Base-by-base conservation (phyloP, 2,329 filamentous ascomycete genomes). In the Thelonectria olida region DNA sequence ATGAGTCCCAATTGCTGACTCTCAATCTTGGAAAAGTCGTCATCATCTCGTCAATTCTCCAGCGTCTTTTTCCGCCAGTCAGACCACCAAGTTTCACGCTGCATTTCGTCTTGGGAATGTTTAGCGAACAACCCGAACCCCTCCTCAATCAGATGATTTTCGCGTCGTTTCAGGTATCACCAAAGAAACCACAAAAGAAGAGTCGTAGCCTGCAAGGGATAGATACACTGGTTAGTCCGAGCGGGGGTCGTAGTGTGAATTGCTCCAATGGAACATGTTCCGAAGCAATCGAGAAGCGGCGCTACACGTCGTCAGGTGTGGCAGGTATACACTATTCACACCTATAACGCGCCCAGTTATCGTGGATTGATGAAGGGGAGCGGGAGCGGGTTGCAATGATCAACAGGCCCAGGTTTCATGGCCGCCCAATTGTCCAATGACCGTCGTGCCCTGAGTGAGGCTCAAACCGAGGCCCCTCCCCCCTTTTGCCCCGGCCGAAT, bases 301-400 rank as follows among this genome's bases (percentile, higher is more conserved):
- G 63, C 58, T 62, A 65, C n/a, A n/a, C n/a, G n/a, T n/a, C n/a
- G n/a, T n/a, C n/a, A n/a, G n/a, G n/a, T n/a, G n/a, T n/a, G n/a
- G n/a, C n/a, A n/a, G n/a, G n/a, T n/a, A n/a, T n/a, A n/a, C 49
- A 58, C 48, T 53, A 58, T 51, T 23, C 23, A 42, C 17, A 20
- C 27, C 27, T 28, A 10, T 28, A 28, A 10, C 27, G 10, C 7
- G 27, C 6, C 25, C 9, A 27, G n/a, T n/a, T n/a, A n/a, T n/a
- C n/a, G n/a, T n/a, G n/a, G 36, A 70, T 70, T 65, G 61, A 62
- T 68, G 61, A 61, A 54, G 55, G 9, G 34, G 34, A 54, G 42
- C n/a, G n/a, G n/a, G n/a, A n/a, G n/a, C n/a, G n/a, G 55, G 56
- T 49, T 44, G 41, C 34, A 56, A 38, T 36, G 20, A 57, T 51